A percentile compares a stretch with the other conserved stretches of the same genome.
phyloP scores from a whole-genome alignment of 2,329 filamentous ascomycete genomes.

The Calonectria pauciramosa region DNA sequence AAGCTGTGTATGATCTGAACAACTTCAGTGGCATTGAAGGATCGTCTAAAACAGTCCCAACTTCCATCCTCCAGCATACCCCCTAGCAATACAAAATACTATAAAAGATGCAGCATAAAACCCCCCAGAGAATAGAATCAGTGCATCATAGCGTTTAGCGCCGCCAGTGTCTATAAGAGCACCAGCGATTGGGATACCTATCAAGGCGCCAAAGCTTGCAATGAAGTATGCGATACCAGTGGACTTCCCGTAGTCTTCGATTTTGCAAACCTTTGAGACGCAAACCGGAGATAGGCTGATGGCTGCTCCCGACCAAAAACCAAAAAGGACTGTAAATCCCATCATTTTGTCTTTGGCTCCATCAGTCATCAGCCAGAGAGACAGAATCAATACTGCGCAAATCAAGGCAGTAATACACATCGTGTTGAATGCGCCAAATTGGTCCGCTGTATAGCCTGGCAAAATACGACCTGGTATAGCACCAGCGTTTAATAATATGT shows the following conservation, averaged over 20 bases:
- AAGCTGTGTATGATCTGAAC: neutral
- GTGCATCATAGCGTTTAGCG: neutral
- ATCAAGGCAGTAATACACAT: constrained; percentile 22
- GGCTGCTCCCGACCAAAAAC: constrained; percentile 78
- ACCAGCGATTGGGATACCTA: constrained; percentile 71
- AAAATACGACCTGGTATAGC: constrained; percentile 29
- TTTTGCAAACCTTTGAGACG: constrained; percentile 77
- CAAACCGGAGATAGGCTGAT: constrained; percentile 81
- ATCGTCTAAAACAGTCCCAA: neutral
- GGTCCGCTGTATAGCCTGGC: constrained; percentile 53
- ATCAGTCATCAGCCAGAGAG: constrained; percentile 40
- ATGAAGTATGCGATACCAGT: constrained; percentile 79
- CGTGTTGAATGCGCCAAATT: constrained; percentile 30
- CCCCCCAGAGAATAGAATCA: constrained; percentile 24
- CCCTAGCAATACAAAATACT: constrained; percentile 24
- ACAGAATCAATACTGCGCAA: constrained; percentile 13
- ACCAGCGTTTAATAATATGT: constrained; percentile 19
- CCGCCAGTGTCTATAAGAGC: constrained; percentile 35
- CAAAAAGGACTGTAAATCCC: constrained; percentile 75
- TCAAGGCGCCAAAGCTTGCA: constrained; percentile 71
- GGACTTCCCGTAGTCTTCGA: constrained; percentile 77
- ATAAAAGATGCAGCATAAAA: constrained; percentile 26
- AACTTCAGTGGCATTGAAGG: neutral
- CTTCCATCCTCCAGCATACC: constrained; percentile 24
- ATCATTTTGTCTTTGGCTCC: constrained; percentile 64